Conservation (phyloP, 805 yeast genomes). For the Wickerhamomyces queroliae region DNA sequence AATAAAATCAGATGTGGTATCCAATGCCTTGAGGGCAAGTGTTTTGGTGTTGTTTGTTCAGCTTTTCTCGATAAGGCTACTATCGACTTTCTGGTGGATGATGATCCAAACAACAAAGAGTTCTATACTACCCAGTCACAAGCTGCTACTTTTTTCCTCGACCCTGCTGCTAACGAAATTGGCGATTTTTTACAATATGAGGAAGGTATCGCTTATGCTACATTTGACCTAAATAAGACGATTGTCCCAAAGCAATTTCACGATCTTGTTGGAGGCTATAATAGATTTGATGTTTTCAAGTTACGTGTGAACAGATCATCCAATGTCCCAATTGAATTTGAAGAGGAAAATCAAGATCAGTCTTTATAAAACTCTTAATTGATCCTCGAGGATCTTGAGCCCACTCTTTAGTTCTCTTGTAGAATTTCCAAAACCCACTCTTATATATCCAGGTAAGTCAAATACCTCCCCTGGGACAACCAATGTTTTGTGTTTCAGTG, state of each 20-base stretch:
- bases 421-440: too few relatives aligned
- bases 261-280: constrained; percentile 21
- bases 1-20: constrained; percentile 19
- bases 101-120: constrained; percentile 17
- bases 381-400: too few relatives aligned
- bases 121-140: constrained; percentile 14
- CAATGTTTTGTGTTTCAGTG: too few relatives aligned
- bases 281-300: constrained; percentile 21
- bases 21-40: constrained; percentile 21
- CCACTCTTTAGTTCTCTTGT: too few relatives aligned
- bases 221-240: constrained; percentile 18
- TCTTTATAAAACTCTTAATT: too few relatives aligned
- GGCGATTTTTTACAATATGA: constrained; percentile 17
- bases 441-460: too few relatives aligned
- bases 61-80: constrained; percentile 15
- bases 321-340: constrained; percentile 10
- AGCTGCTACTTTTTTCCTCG: constrained; percentile 18
- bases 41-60: constrained; percentile 20
- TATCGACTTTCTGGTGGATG: constrained; percentile 16
- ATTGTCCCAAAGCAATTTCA: constrained; percentile 22
- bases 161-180: constrained; percentile 19
- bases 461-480: too few relatives aligned
- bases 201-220: constrained; percentile 23
- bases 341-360: too few relatives aligned
- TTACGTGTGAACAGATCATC: constrained; percentile 11